Conservation (phyloP, 202 grass and related monocot genomes). For the Panicum hallii region DNA sequence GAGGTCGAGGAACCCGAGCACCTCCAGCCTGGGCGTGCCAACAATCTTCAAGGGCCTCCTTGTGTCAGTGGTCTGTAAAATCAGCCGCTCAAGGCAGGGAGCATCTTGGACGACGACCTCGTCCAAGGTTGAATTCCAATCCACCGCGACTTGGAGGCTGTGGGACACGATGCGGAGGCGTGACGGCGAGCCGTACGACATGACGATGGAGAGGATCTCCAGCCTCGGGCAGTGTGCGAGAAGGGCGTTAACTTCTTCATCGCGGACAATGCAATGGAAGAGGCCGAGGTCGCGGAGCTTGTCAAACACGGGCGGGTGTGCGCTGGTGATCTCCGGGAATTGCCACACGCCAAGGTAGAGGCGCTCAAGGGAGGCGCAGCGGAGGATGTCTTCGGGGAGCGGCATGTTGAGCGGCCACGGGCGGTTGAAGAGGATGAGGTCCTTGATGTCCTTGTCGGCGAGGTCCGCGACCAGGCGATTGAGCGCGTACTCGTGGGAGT, state of each 20-base stretch:
- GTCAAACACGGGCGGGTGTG: conserved; percentile 9
- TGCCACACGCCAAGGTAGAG: conserved; percentile 50
- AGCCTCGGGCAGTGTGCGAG: conserved; percentile 53
- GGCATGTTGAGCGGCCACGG: conserved; percentile 36
- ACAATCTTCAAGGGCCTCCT: conserved; percentile 24
- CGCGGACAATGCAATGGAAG: neutral
- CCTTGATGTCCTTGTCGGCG: conserved; percentile 47
- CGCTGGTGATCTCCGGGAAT: conserved; percentile 13
- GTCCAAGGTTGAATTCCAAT: neutral
- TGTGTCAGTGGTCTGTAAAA: neutral
- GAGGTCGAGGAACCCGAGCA: conserved; percentile 43
- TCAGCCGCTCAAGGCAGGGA: conserved; percentile 38
- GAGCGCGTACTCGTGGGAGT: neutral
- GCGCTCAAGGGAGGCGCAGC: conserved; percentile 39
- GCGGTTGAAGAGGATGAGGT: conserved; percentile 54
- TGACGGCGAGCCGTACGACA: conserved; percentile 27
- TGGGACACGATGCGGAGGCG: conserved; percentile 26
- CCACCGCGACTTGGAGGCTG: conserved; percentile 30
- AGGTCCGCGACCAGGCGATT: conserved; percentile 33
- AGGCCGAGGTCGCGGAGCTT: conserved; percentile 52
- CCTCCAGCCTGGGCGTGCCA: conserved; percentile 1
- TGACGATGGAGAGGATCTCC: conserved; percentile 52
- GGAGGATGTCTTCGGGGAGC: conserved; percentile 38
- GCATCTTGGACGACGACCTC: conserved; percentile 25
- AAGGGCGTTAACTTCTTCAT: conserved; percentile 22